A percentile compares a stretch with the other conserved stretches of the same genome.
These are phyloP conservation scores for Yamagishiella unicocca DNA, from an alignment of 139 green algal species.

Conservation along the genomic window DNA sequence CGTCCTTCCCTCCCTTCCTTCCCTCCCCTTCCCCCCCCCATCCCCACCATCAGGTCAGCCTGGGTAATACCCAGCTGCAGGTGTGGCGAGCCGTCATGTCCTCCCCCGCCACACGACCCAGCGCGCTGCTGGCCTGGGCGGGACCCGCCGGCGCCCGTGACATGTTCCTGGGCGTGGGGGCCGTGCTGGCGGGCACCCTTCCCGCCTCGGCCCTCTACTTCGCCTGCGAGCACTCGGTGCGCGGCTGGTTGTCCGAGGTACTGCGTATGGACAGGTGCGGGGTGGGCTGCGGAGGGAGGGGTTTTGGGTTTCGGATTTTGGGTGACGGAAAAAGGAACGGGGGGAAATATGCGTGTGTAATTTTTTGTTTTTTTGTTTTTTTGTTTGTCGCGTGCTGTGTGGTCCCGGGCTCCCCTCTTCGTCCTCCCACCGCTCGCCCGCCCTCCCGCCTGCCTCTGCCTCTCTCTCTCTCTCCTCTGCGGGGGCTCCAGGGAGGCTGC, in stretches of 20 bases:
- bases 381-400: too few relatives aligned
- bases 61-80: constrained; percentile 2
- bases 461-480: background rate
- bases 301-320: too few relatives aligned
- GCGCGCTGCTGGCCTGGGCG: constrained; percentile 5
- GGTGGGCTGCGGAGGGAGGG: too few relatives aligned
- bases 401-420: background rate
- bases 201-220: constrained; percentile 80
- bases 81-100: constrained; percentile 22
- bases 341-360: too few relatives aligned
- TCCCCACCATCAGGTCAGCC: background rate
- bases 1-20: too few relatives aligned
- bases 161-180: constrained; percentile 73
- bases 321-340: too few relatives aligned
- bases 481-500: constrained; percentile 4
- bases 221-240: constrained; percentile 66
- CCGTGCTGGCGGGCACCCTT: constrained; percentile 70
- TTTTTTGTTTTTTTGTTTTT: too few relatives aligned
- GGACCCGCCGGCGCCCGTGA: constrained; percentile 50
- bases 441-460: background rate
- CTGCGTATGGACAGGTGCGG: constrained; percentile 27
- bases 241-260: constrained; percentile 22
- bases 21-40: background rate
- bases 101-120: background rate
- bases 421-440: background rate